A percentile compares a stretch with the other conserved stretches of the same genome.
Conservation (phyloP, 257 asterid species). For the Scutellaria barbata region DNA sequence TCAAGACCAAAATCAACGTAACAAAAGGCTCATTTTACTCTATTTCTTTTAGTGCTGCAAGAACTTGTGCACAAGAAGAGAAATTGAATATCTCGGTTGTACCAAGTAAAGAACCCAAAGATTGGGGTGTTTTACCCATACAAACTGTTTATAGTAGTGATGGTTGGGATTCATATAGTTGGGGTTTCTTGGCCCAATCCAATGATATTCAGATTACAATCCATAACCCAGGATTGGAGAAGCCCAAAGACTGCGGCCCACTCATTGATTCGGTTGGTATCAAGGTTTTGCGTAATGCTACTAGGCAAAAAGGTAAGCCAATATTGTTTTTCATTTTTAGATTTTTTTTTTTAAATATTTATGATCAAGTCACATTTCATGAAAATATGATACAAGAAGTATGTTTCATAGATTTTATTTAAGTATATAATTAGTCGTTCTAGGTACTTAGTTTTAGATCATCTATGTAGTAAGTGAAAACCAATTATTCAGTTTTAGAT, state of each 20-base stretch:
- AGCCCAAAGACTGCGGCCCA: slow-evolving; percentile 66
- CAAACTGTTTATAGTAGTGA: slow-evolving; percentile 59
- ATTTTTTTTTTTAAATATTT: not conserved
- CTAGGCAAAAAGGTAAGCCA: slow-evolving; percentile 51
- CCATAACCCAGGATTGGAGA: slow-evolving; percentile 52
- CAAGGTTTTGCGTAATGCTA: slow-evolving; percentile 55
- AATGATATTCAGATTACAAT: slow-evolving; percentile 40
- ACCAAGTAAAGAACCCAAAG: slow-evolving; percentile 47
- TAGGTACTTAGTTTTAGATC: too few species aligned
- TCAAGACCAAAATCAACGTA: slow-evolving; percentile 57
- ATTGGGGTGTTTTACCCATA: slow-evolving; percentile 51
- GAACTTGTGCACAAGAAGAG: slow-evolving; percentile 88
- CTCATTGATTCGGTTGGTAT: slow-evolving; percentile 75
- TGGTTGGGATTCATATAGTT: slow-evolving; percentile 57
- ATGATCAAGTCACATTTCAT: too few species aligned
- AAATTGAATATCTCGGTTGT: slow-evolving; percentile 53
- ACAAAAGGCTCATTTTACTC: slow-evolving; percentile 56
- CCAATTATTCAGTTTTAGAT: too few species aligned
- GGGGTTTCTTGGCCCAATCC: slow-evolving; percentile 52
- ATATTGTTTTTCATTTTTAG: too few species aligned
- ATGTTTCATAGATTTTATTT: too few species aligned
- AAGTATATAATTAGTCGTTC: too few species aligned
- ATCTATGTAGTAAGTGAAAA: too few species aligned
- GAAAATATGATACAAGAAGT: too few species aligned
- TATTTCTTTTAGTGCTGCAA: slow-evolving; percentile 64